Percentiles rank a stretch among this genome's conserved stretches.
Evolutionary conservation across 768 basidiomycete genomes (phyloP).

Genomic region (Mycena indigotica): DNA sequence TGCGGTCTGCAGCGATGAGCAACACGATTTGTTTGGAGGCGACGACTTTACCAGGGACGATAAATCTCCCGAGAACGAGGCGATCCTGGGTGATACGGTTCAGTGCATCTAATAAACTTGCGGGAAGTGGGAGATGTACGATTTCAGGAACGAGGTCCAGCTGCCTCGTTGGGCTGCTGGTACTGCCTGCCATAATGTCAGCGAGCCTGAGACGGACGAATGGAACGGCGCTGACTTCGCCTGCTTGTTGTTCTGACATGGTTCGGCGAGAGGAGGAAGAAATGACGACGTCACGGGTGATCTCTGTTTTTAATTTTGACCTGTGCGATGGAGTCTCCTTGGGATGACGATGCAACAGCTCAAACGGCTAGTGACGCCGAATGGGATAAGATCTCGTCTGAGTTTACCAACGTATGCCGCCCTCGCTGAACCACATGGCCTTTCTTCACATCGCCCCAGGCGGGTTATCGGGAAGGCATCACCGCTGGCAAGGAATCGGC

Average conservation of each 20-base stretch:
- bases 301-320: neutral
- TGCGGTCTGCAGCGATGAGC: conserved; percentile 27
- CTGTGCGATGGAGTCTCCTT: conserved; percentile 54
- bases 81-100: conserved; percentile 53
- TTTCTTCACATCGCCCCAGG: conserved; percentile 44
- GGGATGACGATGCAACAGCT: conserved; percentile 52
- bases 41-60: conserved; percentile 57
- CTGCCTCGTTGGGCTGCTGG: conserved; percentile 81
- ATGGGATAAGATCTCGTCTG: conserved; percentile 67
- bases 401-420: conserved; percentile 67
- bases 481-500: conserved; percentile 86
- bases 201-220: conserved; percentile 26
- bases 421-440: neutral
- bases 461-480: conserved; percentile 96
- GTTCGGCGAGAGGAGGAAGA: neutral
- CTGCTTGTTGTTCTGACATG: conserved; percentile 43
- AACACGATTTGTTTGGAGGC: neutral
- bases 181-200: conserved; percentile 54
- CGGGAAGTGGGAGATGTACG: conserved; percentile 49
- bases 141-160: conserved; percentile 91
- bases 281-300: neutral
- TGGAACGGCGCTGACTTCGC: conserved; percentile 38
- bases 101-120: conserved; percentile 10
- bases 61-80: conserved; percentile 86
- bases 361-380: conserved; percentile 49